A percentile compares a stretch with the other conserved stretches of the same genome.
Evolutionary conservation across 495 filamentous ascomycete genomes (phyloP).

Genomic region (Cercophora newfieldiana): DNA sequence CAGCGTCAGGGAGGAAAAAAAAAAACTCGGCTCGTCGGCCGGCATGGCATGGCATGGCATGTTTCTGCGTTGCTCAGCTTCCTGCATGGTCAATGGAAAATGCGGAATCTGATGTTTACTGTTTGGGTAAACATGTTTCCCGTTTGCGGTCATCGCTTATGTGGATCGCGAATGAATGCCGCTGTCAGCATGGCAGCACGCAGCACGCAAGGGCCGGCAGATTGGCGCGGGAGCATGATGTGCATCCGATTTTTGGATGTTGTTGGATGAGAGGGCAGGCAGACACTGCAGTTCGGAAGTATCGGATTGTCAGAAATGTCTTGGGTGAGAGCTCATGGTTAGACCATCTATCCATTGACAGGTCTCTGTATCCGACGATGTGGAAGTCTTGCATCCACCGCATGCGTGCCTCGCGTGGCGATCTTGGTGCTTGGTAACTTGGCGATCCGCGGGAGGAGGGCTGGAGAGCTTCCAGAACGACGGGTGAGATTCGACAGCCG

Average conservation of each 20-base stretch:
- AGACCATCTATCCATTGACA: too few species aligned
- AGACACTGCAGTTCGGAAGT: too few species aligned
- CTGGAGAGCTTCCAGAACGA: neutral
- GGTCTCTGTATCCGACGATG: too few species aligned
- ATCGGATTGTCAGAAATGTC: neutral
- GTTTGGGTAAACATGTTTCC: neutral
- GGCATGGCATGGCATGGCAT: neutral
- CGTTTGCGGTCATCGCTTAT: too few species aligned
- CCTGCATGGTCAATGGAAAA: too few species aligned
- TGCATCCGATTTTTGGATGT: neutral
- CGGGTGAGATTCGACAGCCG: neutral
- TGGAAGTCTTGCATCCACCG: too few species aligned
- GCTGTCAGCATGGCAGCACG: neutral
- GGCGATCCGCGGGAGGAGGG: neutral
- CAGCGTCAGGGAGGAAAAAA: neutral
- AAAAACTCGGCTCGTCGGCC: neutral
- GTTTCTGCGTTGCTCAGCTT: neutral
- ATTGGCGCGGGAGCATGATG: neutral
- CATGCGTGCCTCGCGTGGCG: neutral
- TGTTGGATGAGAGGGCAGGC: neutral
- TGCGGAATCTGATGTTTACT: neutral
- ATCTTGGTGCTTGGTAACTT: neutral
- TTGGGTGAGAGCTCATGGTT: neutral
- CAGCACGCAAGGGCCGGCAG: neutral
- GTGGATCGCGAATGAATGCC: neutral